Evolutionary conservation across 148 eudicot genomes (phyloP).

Genomic region (Vaccinium macrocarpon): DNA sequence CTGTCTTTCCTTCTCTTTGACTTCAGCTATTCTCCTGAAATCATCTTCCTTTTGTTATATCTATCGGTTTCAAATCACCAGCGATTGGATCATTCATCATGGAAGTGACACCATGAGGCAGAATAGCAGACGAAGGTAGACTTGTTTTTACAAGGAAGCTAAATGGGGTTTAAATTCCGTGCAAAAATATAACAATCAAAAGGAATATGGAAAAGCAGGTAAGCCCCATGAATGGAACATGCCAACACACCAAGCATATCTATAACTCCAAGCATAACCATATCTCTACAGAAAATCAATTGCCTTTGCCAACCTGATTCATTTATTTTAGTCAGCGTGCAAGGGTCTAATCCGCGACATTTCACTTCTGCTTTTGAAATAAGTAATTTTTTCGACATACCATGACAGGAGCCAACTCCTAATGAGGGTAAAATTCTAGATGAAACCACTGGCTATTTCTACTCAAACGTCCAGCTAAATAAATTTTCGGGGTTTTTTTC

Average conservation of each 20-base stretch:
- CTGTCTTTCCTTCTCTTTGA: constrained; percentile 76
- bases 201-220: neutral
- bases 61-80: neutral
- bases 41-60: neutral
- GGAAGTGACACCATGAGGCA: neutral
- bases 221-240: neutral
- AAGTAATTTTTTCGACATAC: neutral
- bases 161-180: neutral
- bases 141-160: neutral
- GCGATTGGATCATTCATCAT: neutral
- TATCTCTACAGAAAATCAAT: neutral
- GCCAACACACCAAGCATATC: neutral
- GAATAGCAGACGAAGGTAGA: neutral
- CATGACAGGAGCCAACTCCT: neutral
- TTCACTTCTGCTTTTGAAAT: neutral
- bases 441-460: neutral
- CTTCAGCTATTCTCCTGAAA: constrained; percentile 95
- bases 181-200: neutral
- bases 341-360: neutral
- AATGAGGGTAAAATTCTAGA: neutral
- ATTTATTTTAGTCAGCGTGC: neutral
- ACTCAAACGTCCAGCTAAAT: neutral
- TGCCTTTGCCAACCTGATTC: neutral
- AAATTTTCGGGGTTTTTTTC: neutral
- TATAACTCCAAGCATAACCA: neutral